Base-by-base conservation (phyloP, 2,329 filamentous ascomycete species). In the Microdochium trichocladiopsis region DNA sequence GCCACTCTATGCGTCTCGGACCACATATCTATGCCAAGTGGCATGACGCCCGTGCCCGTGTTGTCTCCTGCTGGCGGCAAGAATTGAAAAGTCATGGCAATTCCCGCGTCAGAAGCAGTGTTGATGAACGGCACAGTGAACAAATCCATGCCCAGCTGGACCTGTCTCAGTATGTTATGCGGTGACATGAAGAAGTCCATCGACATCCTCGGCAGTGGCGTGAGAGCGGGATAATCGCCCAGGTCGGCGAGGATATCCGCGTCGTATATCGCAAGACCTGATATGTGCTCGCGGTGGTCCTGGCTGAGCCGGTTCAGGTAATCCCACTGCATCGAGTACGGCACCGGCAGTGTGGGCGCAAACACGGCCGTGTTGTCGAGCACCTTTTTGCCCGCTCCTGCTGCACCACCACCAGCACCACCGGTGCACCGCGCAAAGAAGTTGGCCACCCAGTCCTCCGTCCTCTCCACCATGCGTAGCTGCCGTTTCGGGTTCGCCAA, bases 1-100 rank as follows among this genome's bases (percentile, higher is more conserved):
- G 88, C 82, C 4, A 76, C 74, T 3, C 82, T 77, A 68, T 94
- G 79, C 2, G 70, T 64, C 0, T 76, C 55, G 2, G 78, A 75
- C 86, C 90, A 95, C 74, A 97, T 85, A 67, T 97, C 84, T 23
- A 86, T 72, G 4, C 88, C 94, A 0, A 97, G 72, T 0, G 87
- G 78, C 1, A 63, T 60, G 11, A 63, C 57, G 33, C 47, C 54
- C 18, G 56, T 62, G 10, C 55, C 52, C 8, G 28, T 31, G 28
- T 8, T 22, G 5, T 23, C 21, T 45, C 65, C 56, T 1, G 59
- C 18, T 4, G 67, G 65, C 0, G 73, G 61, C 3, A 88, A 85
- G 62, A 97, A 95, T 2, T 72, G 69, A 63, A 97, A 97, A 21
- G 82, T 79, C 21, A 97, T 73, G 1, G 90, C 91, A 25, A 97